Evolutionary conservation across 768 basidiomycete genomes (phyloP).

Genomic region (Tricholoma flavovirens): DNA sequence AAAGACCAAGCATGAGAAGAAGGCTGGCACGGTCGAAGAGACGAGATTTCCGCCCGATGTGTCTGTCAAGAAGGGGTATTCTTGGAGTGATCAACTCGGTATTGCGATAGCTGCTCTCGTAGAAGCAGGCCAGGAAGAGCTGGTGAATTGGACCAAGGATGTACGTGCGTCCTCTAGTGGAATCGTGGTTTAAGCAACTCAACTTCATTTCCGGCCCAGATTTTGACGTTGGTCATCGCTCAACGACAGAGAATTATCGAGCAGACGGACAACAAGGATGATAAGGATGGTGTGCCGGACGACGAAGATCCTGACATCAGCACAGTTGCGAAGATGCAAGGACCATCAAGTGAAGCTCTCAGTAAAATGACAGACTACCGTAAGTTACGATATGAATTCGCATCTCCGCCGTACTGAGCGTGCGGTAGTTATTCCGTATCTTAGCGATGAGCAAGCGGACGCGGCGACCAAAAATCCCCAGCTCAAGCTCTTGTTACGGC

Average conservation of each 20-base stretch:
- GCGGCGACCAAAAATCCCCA: conserved; percentile 74
- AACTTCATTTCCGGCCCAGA: conserved; percentile 32
- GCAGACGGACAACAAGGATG: conserved; percentile 38
- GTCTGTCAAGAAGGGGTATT: conserved; percentile 79
- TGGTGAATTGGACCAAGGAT: conserved; percentile 78
- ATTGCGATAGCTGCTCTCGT: conserved; percentile 74
- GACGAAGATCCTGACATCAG: conserved; percentile 17
- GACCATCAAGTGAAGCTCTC: conserved; percentile 64
- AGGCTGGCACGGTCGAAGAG: conserved; percentile 31
- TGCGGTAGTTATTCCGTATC: conserved; percentile 64
- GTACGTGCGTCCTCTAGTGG: conserved; percentile 38
- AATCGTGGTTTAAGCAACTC: neutral
- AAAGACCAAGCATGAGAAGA: conserved; percentile 29
- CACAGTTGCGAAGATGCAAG: conserved; percentile 20
- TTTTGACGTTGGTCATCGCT: conserved; percentile 53
- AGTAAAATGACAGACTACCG: conserved; percentile 71
- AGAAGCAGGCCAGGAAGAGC: conserved; percentile 53
- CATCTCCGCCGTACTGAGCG: neutral
- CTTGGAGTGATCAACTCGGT: conserved; percentile 86
- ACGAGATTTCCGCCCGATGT: conserved; percentile 58
- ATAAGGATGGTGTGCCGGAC: conserved; percentile 26
- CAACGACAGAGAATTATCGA: conserved; percentile 57
- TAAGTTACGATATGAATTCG: conserved; percentile 33
- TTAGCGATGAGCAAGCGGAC: conserved; percentile 66
- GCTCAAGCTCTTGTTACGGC: conserved; percentile 79